A percentile compares a stretch with the other conserved stretches of the same genome.
phyloP scores from a whole-genome alignment of 345 rosid species.

The Schrenkiella parvula region DNA sequence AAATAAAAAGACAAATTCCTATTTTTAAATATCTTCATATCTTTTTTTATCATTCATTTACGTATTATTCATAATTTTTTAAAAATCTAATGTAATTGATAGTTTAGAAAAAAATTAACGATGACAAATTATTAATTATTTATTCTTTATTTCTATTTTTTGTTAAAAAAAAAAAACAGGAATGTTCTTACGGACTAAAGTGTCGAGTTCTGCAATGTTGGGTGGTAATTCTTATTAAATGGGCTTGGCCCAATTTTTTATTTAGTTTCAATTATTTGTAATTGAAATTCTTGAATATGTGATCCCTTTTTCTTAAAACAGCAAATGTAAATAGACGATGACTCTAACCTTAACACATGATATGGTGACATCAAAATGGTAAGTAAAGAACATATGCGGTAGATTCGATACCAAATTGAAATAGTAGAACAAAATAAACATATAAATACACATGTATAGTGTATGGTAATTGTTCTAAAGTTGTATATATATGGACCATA shows the following conservation, averaged over 20 bases:
- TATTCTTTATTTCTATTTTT: no score
- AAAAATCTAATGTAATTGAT: no score
- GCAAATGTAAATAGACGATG: conserved; percentile 15
- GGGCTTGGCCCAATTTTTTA: conserved; percentile 6
- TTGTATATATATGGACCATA: conserved; percentile 20
- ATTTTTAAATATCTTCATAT: no score
- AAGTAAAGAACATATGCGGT: conserved; percentile 7
- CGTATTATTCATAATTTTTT: no score
- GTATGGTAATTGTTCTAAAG: not conserved
- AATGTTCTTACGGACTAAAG: not conserved
- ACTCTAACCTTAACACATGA: conserved; percentile 21
- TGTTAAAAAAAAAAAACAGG: no score
- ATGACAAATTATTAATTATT: no score
- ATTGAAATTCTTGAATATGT: not conserved
- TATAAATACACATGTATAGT: conserved; percentile 1
- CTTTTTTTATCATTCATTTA: no score
- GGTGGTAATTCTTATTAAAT: not conserved
- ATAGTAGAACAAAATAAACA: conserved; percentile 3
- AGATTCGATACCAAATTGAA: conserved; percentile 3
- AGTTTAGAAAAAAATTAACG: no score
- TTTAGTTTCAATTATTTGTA: not conserved
- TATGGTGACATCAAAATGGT: not conserved
- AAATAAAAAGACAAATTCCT: no score
- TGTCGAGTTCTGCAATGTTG: not conserved
- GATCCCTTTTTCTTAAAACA: not conserved